Conservation (phyloP, 805 yeast genomes). For the Scheffersomyces lignosus region DNA sequence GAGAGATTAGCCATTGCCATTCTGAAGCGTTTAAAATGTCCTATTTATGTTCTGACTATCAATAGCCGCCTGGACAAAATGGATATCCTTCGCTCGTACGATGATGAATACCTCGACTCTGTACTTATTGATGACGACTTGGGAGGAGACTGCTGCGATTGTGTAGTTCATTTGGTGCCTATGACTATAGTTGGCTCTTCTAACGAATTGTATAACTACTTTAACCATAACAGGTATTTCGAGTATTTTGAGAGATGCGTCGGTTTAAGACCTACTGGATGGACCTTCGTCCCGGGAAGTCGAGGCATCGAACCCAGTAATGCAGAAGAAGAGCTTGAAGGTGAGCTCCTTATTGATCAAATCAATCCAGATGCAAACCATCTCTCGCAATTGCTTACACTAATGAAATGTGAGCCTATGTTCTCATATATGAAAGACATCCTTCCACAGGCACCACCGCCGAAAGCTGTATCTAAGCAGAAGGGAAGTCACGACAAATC, state of each 20-base stretch:
- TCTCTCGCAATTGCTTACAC: conserved; percentile 6
- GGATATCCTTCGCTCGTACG: conserved; percentile 45
- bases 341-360: neutral
- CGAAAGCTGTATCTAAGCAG: conserved; percentile 10
- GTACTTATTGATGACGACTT: conserved; percentile 31
- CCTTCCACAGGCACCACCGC: conserved; percentile 24
- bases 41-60: conserved; percentile 52
- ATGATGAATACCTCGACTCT: conserved; percentile 40
- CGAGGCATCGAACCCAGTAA: conserved; percentile 10
- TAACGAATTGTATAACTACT: conserved; percentile 48
- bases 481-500: conserved; percentile 22
- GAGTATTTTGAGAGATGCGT: conserved; percentile 56
- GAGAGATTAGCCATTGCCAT: conserved; percentile 76
- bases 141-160: conserved; percentile 46
- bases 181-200: conserved; percentile 55
- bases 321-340: conserved; percentile 8
- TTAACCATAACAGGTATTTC: conserved; percentile 44
- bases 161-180: conserved; percentile 65
- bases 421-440: conserved; percentile 29
- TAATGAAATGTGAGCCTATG: conserved; percentile 18
- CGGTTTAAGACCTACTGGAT: conserved; percentile 89
- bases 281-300: conserved; percentile 54
- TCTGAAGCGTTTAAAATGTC: conserved; percentile 52
- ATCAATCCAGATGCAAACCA: conserved; percentile 1
- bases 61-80: conserved; percentile 44